Percentiles rank a stretch among this genome's conserved stretches.
These are phyloP conservation scores for Aurantiochytrium sp. DNA, from an alignment of 108 stramenopile species.

Conservation along the genomic window DNA sequence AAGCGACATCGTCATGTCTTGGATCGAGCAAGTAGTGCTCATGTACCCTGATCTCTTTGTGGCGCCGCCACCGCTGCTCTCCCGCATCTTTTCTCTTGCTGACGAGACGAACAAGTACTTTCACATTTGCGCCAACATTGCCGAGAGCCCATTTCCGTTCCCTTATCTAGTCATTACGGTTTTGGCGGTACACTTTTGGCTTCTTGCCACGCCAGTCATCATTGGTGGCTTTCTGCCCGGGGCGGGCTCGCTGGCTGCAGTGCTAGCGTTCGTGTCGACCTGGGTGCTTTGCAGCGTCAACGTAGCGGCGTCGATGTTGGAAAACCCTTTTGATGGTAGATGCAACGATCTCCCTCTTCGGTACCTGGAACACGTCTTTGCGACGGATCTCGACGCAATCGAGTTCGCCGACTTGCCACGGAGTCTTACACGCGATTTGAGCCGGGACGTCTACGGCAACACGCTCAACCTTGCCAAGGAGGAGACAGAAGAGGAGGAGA, in stretches of 20 bases:
- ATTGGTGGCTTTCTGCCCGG: background rate
- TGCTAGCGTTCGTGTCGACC: background rate
- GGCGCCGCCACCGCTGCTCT: background rate
- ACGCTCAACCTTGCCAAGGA: no score
- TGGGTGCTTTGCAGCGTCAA: background rate
- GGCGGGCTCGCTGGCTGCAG: background rate
- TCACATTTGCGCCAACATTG: background rate
- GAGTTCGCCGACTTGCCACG: background rate
- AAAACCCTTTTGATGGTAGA: background rate
- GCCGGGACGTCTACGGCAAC: no score
- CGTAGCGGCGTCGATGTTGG: background rate
- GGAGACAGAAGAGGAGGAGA: no score
- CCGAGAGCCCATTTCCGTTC: background rate
- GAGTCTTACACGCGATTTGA: no score
- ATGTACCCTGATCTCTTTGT: background rate
- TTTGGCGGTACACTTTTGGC: background rate
- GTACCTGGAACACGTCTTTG: background rate
- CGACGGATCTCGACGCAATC: background rate
- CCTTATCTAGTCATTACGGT: background rate
- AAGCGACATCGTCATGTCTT: background rate
- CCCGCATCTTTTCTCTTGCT: background rate
- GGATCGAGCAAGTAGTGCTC: background rate
- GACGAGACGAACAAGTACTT: background rate
- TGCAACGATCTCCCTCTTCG: background rate
- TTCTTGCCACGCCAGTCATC: background rate